Evolutionary conservation across 2,329 filamentous ascomycete genomes (phyloP).

Genomic region (Penicillium occitanis): DNA sequence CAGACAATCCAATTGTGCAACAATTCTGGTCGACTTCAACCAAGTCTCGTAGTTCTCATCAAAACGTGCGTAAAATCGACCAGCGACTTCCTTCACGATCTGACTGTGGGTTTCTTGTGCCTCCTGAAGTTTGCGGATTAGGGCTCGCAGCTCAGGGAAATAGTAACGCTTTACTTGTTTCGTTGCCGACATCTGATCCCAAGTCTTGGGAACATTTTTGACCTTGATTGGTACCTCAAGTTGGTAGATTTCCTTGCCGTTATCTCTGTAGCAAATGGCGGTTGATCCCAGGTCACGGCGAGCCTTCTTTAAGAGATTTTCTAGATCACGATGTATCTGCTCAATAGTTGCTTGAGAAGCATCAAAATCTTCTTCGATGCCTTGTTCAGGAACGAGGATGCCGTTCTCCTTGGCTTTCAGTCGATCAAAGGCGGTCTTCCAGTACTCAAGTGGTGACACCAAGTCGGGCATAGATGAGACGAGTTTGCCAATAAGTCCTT

Average conservation of each 20-base stretch:
- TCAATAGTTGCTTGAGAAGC: slow-evolving; percentile 73
- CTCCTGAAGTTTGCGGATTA: slow-evolving; percentile 88
- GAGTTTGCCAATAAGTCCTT: slow-evolving; percentile 80
- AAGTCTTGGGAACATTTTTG: slow-evolving; percentile 77
- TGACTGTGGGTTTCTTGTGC: slow-evolving; percentile 91
- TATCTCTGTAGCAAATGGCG: slow-evolving; percentile 72
- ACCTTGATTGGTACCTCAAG: slow-evolving; percentile 82
- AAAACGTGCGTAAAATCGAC: slow-evolving; percentile 81
- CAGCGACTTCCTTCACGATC: slow-evolving; percentile 80
- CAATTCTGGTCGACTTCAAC: slow-evolving; percentile 84
- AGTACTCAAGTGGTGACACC: slow-evolving; percentile 69
- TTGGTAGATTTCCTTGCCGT: slow-evolving; percentile 97
- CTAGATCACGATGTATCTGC: slow-evolving; percentile 70
- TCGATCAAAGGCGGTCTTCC: slow-evolving; percentile 90
- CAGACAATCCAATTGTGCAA: slow-evolving; percentile 90
- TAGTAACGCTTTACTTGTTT: slow-evolving; percentile 91
- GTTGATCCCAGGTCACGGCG: slow-evolving; percentile 73
- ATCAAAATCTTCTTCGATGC: slow-evolving; percentile 91
- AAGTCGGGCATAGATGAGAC: slow-evolving; percentile 85
- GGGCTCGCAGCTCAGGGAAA: slow-evolving; percentile 74
- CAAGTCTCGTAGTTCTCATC: slow-evolving; percentile 82
- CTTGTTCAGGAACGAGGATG: slow-evolving; percentile 77
- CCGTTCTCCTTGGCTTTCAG: slow-evolving; percentile 74
- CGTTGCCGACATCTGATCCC: slow-evolving; percentile 96
- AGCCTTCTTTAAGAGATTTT: slow-evolving; percentile 68